Conservation (phyloP, 305 asterid genomes). For the Rubia peregrina region DNA sequence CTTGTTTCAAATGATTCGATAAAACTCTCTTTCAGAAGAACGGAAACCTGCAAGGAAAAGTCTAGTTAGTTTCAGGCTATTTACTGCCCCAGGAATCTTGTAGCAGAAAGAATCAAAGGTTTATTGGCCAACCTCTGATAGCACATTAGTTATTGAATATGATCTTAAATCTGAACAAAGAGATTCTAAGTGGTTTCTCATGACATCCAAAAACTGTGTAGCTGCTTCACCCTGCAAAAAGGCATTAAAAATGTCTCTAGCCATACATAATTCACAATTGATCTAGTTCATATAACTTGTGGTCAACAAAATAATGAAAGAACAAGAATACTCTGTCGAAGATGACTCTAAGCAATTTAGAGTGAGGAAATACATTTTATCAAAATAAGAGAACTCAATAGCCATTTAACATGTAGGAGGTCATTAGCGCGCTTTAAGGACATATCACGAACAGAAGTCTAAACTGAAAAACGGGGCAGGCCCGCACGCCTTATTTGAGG, state of each 20-base stretch:
- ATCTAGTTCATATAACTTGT: neutral
- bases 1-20: slow-evolving; percentile 59
- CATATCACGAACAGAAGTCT: neutral
- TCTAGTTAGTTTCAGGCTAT: slow-evolving; percentile 11
- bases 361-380: neutral
- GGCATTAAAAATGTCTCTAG: neutral
- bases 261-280: neutral
- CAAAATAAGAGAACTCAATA: neutral
- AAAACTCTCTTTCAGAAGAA: slow-evolving; percentile 84
- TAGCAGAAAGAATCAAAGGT: slow-evolving; percentile 10
- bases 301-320: neutral
- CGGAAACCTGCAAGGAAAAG: slow-evolving; percentile 55
- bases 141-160: slow-evolving; percentile 82
- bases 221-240: slow-evolving; percentile 73
- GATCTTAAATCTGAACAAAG: slow-evolving; percentile 73
- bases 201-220: slow-evolving; percentile 42
- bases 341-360: neutral
- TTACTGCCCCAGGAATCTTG: neutral
- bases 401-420: neutral
- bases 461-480: neutral
- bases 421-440: neutral
- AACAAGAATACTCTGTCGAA: neutral
- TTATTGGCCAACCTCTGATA: slow-evolving; percentile 47
- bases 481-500: no score
- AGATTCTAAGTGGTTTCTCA: slow-evolving; percentile 67